Evolutionary conservation across 768 basidiomycete genomes (phyloP), one percentile per base, ranked within the genome.

Genomic region (Podaxis mareebaensis): DNA sequence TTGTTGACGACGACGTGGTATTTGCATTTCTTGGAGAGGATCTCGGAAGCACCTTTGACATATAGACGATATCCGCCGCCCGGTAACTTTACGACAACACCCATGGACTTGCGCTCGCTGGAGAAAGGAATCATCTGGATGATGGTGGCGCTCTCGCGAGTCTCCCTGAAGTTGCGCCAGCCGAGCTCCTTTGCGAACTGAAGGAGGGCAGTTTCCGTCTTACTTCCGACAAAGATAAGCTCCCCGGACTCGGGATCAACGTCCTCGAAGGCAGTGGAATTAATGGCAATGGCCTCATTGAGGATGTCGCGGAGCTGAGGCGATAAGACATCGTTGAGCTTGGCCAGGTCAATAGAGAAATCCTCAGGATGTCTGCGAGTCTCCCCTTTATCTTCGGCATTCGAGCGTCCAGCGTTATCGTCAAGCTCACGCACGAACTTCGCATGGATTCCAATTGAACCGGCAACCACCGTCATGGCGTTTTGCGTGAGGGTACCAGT

Each of bases 401-500:
- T 94, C 60, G 88, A 84, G 52, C 93, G 85, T 0, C 80, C 74
- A 36, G 81, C 78, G 72, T 95, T 93, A 52, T 91, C 86, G 64
- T 86, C 80, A 28, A 97, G 84, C 10, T 82, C 79, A 22, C 86
- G 86, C 13, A 96, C 96, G 67, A 98, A 98, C 76, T 99, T 99
- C 70, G 89, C 93, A 69, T 96, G 90, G 55, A 99, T 86, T 26
- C 97, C 97, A 55, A 99, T 79, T 11, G 95, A 95, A 42, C 96
- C 96, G 22, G 96, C 96, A 56, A 99, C 97, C 66, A 99, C 93
- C 10, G 90, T 87, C 97, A 99, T 99, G 67, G 78, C 79, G 77
- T 99, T 99, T 72, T 93, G 90, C 0, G 97, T 99, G 24, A 99
- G 88, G 8, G 96, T 98, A 40, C 96, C 96, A 1, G 95, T 96